Conservation (phyloP, 2,329 filamentous ascomycete genomes). For the Sarocladium strictum region DNA sequence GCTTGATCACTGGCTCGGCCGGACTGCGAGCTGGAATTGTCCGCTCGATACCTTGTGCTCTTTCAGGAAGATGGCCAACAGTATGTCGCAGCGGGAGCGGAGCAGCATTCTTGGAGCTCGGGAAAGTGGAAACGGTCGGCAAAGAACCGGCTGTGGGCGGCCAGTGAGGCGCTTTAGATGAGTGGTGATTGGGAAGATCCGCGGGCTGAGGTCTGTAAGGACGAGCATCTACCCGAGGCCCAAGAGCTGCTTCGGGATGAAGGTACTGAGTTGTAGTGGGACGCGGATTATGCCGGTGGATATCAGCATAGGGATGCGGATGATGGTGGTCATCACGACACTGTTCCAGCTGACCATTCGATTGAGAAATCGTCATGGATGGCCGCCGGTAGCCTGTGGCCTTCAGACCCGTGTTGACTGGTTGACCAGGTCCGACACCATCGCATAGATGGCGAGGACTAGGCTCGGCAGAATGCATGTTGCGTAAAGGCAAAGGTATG, state of each 20-base stretch:
- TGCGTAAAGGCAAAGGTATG: background rate
- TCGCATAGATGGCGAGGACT: slow-evolving; percentile 1
- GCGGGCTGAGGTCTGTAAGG: background rate
- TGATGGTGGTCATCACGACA: slow-evolving; percentile 10
- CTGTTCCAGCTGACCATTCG: background rate
- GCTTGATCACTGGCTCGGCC: background rate
- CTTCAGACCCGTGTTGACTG: background rate
- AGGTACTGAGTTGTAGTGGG: slow-evolving; percentile 2
- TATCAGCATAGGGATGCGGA: slow-evolving; percentile 16
- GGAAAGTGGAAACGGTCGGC: background rate
- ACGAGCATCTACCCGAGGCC: background rate
- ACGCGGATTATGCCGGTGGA: slow-evolving; percentile 10
- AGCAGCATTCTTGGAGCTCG: background rate
- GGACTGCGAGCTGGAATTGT: background rate
- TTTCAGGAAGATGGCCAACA: background rate
- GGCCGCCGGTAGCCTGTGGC: slow-evolving; percentile 12
- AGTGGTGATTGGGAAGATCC: background rate
- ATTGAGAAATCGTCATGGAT: slow-evolving; percentile 10
- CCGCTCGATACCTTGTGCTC: background rate
- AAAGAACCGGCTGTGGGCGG: background rate
- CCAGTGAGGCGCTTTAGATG: background rate
- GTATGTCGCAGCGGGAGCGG: background rate
- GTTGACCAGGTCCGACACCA: background rate
- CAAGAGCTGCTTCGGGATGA: background rate
- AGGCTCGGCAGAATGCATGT: background rate